Percentiles rank a stretch among this genome's conserved stretches.
Conservation (phyloP, 2,329 filamentous ascomycete species). For the Mycosphaerella arachidis region DNA sequence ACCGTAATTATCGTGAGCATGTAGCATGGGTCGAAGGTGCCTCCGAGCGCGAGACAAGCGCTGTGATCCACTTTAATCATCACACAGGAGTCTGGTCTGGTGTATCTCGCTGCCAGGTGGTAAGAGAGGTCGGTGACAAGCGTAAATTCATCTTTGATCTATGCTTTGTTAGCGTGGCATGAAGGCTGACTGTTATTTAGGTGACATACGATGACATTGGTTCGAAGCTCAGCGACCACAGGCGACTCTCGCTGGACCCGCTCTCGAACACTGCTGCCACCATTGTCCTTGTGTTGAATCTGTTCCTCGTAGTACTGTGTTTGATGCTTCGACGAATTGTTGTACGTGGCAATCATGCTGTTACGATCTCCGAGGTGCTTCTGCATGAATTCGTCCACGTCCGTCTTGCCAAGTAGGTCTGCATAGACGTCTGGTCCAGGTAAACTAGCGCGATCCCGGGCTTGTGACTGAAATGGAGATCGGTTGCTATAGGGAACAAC, state of each 20-base stretch:
- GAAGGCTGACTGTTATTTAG: neutral
- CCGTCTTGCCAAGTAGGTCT: constrained; percentile 5
- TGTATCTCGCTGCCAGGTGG: constrained; percentile 69
- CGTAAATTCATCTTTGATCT: constrained; percentile 71
- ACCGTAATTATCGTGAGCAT: constrained; percentile 69
- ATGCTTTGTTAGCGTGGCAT: constrained; percentile 18
- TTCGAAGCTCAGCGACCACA: constrained; percentile 45
- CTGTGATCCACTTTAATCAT: constrained; percentile 73
- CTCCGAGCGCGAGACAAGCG: constrained; percentile 68
- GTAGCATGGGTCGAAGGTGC: constrained; percentile 74
- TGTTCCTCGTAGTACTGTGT: constrained; percentile 34
- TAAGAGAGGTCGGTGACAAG: constrained; percentile 70
- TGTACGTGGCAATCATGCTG: constrained; percentile 21
- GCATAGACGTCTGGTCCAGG: constrained; percentile 11
- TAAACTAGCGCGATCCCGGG: constrained; percentile 13
- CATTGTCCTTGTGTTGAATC: constrained; percentile 31
- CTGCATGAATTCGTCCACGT: constrained; percentile 17
- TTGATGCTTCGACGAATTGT: constrained; percentile 31
- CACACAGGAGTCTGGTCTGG: constrained; percentile 67
- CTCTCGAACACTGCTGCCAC: constrained; percentile 32
- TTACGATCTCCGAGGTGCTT: constrained; percentile 18
- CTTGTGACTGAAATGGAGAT: neutral
- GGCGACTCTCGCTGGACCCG: constrained; percentile 43
- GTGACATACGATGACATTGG: constrained; percentile 48
- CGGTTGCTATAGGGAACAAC: neutral